phyloP scores from a whole-genome alignment of 768 basidiomycete genomes.

The Podaxis mareebaensis region DNA sequence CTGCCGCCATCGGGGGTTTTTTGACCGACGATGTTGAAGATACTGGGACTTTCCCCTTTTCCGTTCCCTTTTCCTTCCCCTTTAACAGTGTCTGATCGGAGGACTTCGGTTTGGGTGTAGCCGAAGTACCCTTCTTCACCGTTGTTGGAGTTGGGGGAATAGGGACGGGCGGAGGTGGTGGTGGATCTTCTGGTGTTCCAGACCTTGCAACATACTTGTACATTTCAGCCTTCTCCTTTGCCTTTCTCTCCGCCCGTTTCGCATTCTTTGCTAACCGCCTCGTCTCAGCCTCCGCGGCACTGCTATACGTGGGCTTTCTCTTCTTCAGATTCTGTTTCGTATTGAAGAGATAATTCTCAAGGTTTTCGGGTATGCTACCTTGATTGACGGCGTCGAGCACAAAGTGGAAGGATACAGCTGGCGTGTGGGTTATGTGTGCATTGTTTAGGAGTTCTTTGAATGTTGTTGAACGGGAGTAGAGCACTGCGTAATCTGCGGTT shows the following conservation, averaged over 20 bases:
- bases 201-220: conserved; percentile 3
- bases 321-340: conserved; percentile 18
- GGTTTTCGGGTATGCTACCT: conserved; percentile 45
- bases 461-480: conserved; percentile 48
- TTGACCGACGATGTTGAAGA: neutral
- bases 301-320: conserved; percentile 20
- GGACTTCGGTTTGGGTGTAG: neutral
- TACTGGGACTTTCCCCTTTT: neutral
- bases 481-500: conserved; percentile 61
- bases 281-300: conserved; percentile 4
- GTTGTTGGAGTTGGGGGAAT: neutral
- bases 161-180: neutral
- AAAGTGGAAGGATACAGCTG: conserved; percentile 54
- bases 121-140: conserved; percentile 2
- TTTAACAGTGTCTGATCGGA: neutral
- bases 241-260: conserved; percentile 3
- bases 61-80: conserved; percentile 11
- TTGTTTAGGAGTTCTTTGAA: conserved; percentile 46
- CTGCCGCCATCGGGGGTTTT: neutral
- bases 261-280: conserved; percentile 16
- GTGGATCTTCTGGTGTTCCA: neutral
- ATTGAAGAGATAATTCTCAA: conserved; percentile 43
- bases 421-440: conserved; percentile 36
- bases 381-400: conserved; percentile 51
- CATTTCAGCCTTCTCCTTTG: conserved; percentile 9